Percentiles rank a stretch among this genome's conserved stretches.
phyloP scores from a whole-genome alignment of 768 basidiomycete genomes.

The Nidularia pulvinata region DNA sequence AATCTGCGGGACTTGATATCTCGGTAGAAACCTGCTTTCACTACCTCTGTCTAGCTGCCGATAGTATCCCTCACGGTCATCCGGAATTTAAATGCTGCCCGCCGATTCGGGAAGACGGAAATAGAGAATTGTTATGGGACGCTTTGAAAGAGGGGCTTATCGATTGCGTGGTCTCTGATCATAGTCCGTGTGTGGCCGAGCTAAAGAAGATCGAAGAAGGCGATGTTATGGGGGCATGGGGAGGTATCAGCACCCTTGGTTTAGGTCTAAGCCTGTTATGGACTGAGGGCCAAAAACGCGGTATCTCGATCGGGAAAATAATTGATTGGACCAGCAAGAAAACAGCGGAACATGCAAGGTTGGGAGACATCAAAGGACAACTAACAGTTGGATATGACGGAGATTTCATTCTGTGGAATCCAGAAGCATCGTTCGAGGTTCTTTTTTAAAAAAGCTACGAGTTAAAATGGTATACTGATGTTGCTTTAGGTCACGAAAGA shows the following conservation, averaged over 20 bases:
- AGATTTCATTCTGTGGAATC: conserved; percentile 86
- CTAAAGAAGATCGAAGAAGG: conserved; percentile 81
- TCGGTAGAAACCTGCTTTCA: conserved; percentile 99
- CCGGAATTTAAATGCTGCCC: conserved; percentile 98
- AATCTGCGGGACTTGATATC: conserved; percentile 59
- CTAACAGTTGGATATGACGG: conserved; percentile 78
- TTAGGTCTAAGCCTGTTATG: conserved; percentile 87
- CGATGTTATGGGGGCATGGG: conserved; percentile 91
- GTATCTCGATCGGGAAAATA: conserved; percentile 58
- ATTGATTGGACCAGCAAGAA: conserved; percentile 74
- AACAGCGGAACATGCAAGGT: conserved; percentile 80
- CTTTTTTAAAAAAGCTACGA: conserved; percentile 1
- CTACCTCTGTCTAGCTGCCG: conserved; percentile 81
- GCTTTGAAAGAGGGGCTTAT: conserved; percentile 83
- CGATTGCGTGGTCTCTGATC: conserved; percentile 95
- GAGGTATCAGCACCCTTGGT: conserved; percentile 91
- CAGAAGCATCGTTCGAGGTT: conserved; percentile 37
- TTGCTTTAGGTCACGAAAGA: conserved; percentile 67
- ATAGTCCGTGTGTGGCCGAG: conserved; percentile 85
- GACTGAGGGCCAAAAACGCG: conserved; percentile 75
- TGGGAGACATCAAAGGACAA: conserved; percentile 69
- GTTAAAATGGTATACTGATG: no score
- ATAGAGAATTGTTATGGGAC: conserved; percentile 78
- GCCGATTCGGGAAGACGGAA: conserved; percentile 76
- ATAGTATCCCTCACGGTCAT: conserved; percentile 69